Evolutionary conservation across 2,329 filamentous ascomycete species (phyloP), one percentile per base, ranked within the genome.

Genomic region (Fusarium denticulatum): DNA sequence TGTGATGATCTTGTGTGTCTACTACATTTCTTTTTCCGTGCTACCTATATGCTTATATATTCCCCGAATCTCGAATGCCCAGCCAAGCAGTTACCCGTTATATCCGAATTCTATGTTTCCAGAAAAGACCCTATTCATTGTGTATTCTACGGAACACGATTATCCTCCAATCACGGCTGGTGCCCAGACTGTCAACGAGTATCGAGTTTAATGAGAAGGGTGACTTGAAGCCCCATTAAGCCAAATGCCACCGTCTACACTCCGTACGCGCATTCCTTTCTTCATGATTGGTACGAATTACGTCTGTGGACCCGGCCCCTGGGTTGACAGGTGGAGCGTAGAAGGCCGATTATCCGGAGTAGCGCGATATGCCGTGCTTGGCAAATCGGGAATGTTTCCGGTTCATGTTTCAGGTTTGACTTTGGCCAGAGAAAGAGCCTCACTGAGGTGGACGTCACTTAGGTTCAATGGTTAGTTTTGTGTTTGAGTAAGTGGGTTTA

Each of bases 1-100:
- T 72, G 63, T 50, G 20, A 45, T 50, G n/a, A 42, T 43, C 9
- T 52, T 32, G 28, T 50, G 32, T 45, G 24, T 37, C 28, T 47
- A 15, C 34, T 18, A 8, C 8, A 22, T 1, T 13, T 5, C 8
- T 22, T 20, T 5, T n/a, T 24, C 16, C 15, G 16, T 30, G 30
- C 47, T 39, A 3, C 5, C 34, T 6, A 60, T 12, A 52, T 30
- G 36, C 47, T 67, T 74, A 74, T 74, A 71, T 61, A 58, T 40
- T 16, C 26, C 15, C 22, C n/a, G 13, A 18, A 13, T 39, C n/a
- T 36, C 13, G 4, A 67, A 37, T 7, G 36, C 37, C n/a, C 8
- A 58, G 45, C 20, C 55, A 39, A 43, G 11, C 28, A 1, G 18
- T 32, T 22, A 15, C 43, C 68, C 58, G 58, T 57, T 39, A 58